phyloP scores from a whole-genome alignment of 2,329 filamentous ascomycete species.

The Penicillium sp. region DNA sequence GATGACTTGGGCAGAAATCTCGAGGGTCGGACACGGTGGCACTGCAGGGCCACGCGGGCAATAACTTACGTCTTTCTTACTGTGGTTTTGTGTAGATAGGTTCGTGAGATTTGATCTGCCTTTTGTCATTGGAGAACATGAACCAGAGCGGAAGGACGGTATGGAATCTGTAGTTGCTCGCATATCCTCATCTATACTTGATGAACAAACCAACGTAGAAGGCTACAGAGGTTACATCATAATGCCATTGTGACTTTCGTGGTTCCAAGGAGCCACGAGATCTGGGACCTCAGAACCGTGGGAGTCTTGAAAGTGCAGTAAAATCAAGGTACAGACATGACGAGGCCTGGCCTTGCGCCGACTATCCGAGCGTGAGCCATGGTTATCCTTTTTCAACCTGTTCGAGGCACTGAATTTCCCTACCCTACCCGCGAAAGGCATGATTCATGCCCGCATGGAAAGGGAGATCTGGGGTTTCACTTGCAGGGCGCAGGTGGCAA shows the following conservation, averaged over 20 bases:
- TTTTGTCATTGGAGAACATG: too few species aligned
- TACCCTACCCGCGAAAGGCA: constrained; percentile 1
- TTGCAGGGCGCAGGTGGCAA: not conserved
- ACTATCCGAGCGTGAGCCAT: not conserved
- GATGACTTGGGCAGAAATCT: constrained; percentile 11
- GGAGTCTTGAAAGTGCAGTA: not conserved
- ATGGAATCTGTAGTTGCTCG: too few species aligned
- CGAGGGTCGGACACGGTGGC: constrained; percentile 14
- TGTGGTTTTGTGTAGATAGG: too few species aligned
- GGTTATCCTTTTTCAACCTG: not conserved
- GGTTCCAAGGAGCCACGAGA: too few species aligned
- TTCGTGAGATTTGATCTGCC: too few species aligned
- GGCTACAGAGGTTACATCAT: too few species aligned
- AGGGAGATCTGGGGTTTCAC: not conserved
- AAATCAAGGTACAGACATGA: not conserved
- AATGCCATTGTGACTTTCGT: too few species aligned
- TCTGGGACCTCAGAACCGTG: too few species aligned
- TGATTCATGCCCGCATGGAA: constrained; percentile 5
- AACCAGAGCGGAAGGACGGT: too few species aligned
- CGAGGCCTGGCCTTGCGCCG: not conserved
- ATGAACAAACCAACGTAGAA: too few species aligned
- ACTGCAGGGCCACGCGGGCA: not conserved
- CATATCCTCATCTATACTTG: too few species aligned
- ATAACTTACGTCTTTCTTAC: not conserved
- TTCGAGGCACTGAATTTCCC: not conserved